These are phyloP conservation scores for Trichosanthes truncata DNA, from an alignment of 306 rosid species.

Conservation along the genomic window DNA sequence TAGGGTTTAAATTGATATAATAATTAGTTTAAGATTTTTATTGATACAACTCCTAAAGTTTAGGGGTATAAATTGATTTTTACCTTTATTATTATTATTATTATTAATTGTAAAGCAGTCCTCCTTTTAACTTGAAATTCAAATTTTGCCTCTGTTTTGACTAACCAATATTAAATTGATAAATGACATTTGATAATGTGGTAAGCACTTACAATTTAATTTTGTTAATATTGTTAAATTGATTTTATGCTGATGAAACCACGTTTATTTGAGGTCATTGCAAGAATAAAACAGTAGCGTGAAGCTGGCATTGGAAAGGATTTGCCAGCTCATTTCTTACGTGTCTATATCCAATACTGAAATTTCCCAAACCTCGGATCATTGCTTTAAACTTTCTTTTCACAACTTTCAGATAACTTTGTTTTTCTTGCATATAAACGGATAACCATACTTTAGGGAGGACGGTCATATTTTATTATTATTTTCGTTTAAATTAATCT, in stretches of 20 bases:
- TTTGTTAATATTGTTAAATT: background rate
- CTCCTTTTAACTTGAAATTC: slow-evolving; percentile 3
- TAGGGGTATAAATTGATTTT: too few species aligned
- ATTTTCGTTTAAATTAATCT: background rate
- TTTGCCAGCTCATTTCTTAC: slow-evolving; percentile 9
- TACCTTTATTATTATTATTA: too few species aligned
- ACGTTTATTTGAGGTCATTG: background rate
- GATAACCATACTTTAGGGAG: background rate
- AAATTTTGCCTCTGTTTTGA: background rate
- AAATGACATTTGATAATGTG: background rate
- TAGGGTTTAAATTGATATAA: too few species aligned
- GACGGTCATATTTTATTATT: background rate
- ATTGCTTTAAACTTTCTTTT: background rate
- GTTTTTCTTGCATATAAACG: background rate
- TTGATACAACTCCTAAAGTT: too few species aligned
- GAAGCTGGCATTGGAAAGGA: background rate
- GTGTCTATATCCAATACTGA: background rate
- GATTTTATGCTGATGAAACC: background rate
- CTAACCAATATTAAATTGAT: background rate
- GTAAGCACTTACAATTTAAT: background rate
- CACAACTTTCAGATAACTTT: background rate
- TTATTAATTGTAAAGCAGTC: background rate
- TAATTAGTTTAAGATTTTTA: too few species aligned
- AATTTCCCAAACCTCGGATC: background rate
- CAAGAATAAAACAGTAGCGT: background rate